A percentile compares a stretch with the other conserved stretches of the same genome.
phyloP scores from a whole-genome alignment of 495 filamentous ascomycete species.

The Rhizodiscina lignyota region DNA sequence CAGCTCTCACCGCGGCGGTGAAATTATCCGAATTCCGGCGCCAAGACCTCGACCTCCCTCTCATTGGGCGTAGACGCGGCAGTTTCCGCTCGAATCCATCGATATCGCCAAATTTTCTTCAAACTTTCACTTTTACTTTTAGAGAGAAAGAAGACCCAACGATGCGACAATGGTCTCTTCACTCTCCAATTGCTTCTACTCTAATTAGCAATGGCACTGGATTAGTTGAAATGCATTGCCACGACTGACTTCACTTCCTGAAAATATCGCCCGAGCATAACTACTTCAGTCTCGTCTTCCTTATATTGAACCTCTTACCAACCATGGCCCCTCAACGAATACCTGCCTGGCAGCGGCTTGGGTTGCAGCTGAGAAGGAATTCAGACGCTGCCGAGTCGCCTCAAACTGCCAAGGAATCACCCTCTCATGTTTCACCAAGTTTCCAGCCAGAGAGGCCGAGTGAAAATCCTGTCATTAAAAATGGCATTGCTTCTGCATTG shows the following conservation, averaged over 20 bases:
- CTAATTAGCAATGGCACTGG: neutral
- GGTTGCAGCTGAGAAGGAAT: constrained; percentile 53
- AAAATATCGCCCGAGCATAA: neutral
- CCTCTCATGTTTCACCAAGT: constrained; percentile 2
- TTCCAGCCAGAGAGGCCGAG: constrained; percentile 10
- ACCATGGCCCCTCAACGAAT: too few relatives aligned
- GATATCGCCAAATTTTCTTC: too few relatives aligned
- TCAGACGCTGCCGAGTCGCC: constrained; percentile 25
- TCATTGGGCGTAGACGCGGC: too few relatives aligned
- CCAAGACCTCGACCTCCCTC: too few relatives aligned
- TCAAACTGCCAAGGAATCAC: constrained; percentile 2
- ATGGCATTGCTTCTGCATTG: neutral
- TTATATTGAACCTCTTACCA: neutral
- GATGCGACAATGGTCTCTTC: neutral
- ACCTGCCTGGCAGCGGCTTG: constrained; percentile 64
- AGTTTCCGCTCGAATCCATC: too few relatives aligned
- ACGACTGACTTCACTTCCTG: neutral
- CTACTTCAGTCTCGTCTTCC: neutral
- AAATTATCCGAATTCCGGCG: too few relatives aligned
- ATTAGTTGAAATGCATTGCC: neutral
- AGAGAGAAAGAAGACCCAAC: too few relatives aligned
- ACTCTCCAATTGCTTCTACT: neutral
- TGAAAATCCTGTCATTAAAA: neutral
- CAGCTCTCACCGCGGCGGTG: too few relatives aligned
- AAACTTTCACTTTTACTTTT: too few relatives aligned